A percentile compares a stretch with the other conserved stretches of the same genome.
Conservation (phyloP, 192 early-diverging fungal genomes). For the Coemansia interrupta region DNA sequence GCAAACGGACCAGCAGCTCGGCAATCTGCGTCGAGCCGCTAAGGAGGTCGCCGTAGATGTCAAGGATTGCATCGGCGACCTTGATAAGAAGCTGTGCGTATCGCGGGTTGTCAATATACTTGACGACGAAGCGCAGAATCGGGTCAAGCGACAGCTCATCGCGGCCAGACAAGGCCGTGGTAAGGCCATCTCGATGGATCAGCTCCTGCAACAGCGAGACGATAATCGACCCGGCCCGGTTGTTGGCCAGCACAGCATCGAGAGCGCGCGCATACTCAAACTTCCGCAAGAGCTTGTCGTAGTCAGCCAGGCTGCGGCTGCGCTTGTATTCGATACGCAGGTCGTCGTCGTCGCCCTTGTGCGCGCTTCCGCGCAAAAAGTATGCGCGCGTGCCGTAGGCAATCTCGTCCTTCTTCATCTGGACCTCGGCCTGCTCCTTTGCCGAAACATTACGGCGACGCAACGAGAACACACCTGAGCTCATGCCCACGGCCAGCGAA, state of each 20-base stretch:
- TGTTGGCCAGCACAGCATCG: slow-evolving; percentile 73
- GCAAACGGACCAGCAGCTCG: slow-evolving; percentile 67
- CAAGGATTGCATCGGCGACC: slow-evolving; percentile 65
- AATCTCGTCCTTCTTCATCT: slow-evolving; percentile 34
- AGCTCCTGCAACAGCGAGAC: slow-evolving; percentile 86
- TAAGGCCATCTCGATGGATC: slow-evolving; percentile 78
- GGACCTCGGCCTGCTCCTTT: slow-evolving; percentile 56
- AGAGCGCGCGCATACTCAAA: slow-evolving; percentile 90
- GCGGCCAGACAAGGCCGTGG: slow-evolving; percentile 73
- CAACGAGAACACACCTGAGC: slow-evolving; percentile 80
- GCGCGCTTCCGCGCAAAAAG: slow-evolving; percentile 63
- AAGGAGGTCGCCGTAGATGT: slow-evolving; percentile 80
- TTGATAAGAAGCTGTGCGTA: slow-evolving; percentile 75
- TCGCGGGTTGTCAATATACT: slow-evolving; percentile 74
- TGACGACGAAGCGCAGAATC: slow-evolving; percentile 75
- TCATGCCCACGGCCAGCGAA: slow-evolving; percentile 88
- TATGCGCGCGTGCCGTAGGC: slow-evolving; percentile 66
- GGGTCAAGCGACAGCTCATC: slow-evolving; percentile 86
- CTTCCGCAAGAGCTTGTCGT: slow-evolving; percentile 76
- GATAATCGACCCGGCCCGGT: slow-evolving; percentile 60
- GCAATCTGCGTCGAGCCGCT: slow-evolving; percentile 77
- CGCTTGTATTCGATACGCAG: slow-evolving; percentile 70
- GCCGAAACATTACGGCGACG: slow-evolving; percentile 78
- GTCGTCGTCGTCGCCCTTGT: slow-evolving; percentile 63
- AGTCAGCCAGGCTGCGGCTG: slow-evolving; percentile 63